Percentiles rank a stretch among this genome's conserved stretches.
Conservation (phyloP, 495 filamentous ascomycete species). For the Trichoderma erinaceum region DNA sequence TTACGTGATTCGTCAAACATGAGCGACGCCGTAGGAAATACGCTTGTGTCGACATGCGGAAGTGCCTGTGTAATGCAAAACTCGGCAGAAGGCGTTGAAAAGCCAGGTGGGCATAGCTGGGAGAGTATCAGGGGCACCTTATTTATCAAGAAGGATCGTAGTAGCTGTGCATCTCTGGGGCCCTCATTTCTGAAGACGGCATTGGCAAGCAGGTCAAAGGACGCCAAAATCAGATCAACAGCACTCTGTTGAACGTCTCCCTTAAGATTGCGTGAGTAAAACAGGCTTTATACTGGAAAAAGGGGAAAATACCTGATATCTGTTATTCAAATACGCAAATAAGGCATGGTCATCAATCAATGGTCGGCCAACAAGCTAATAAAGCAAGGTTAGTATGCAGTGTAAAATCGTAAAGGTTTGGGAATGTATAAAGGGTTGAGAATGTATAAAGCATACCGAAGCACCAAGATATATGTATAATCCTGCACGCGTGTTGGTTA, state of each 20-base stretch:
- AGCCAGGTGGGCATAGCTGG: constrained; percentile 13
- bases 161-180: constrained; percentile 61
- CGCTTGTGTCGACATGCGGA: constrained; percentile 65
- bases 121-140: constrained; percentile 75
- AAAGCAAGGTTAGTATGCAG: constrained; percentile 29
- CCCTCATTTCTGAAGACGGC: constrained; percentile 75
- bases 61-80: constrained; percentile 76
- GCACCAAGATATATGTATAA: constrained; percentile 90
- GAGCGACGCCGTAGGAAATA: constrained; percentile 72
- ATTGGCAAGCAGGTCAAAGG: constrained; percentile 86
- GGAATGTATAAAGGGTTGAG: constrained; percentile 13
- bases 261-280: constrained; percentile 27
- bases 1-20: constrained; percentile 71
- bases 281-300: constrained; percentile 20
- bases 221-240: constrained; percentile 74
- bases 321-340: constrained; percentile 69
- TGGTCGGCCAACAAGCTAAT: constrained; percentile 71
- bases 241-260: constrained; percentile 69
- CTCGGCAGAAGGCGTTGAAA: constrained; percentile 55
- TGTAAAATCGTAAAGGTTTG: neutral
- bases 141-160: constrained; percentile 89
- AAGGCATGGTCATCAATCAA: constrained; percentile 74
- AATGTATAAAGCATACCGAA: constrained; percentile 49
- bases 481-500: constrained; percentile 75
- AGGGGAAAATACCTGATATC: constrained; percentile 58